Evolutionary conservation across 306 rosid species (phyloP).

Genomic region (Elaeagnus macrophylla): DNA sequence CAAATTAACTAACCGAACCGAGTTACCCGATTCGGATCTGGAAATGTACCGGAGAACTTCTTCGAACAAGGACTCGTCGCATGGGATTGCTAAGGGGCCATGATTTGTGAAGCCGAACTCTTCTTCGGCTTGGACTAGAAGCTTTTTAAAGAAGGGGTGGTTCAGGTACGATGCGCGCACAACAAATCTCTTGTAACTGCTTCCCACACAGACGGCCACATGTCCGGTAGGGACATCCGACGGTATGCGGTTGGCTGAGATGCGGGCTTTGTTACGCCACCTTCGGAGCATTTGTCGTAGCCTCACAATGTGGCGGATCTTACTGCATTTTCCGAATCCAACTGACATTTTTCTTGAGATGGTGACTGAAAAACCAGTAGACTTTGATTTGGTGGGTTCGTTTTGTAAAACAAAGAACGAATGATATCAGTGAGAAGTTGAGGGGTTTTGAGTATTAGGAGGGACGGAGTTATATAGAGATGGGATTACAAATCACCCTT

Average conservation of each 20-base stretch:
- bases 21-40: no score
- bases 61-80: slow-evolving; percentile 35
- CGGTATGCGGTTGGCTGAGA: slow-evolving; percentile 22
- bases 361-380: no score
- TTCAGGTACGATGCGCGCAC: slow-evolving; percentile 7
- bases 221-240: slow-evolving; percentile 26
- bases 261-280: slow-evolving; percentile 30
- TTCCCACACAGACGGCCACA: slow-evolving; percentile 19
- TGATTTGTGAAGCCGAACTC: slow-evolving; percentile 27
- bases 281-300: slow-evolving; percentile 20
- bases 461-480: no score
- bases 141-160: slow-evolving; percentile 21
- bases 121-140: slow-evolving; percentile 41
- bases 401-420: no score
- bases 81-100: slow-evolving; percentile 43
- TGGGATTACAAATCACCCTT: no score
- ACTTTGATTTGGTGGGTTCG: no score
- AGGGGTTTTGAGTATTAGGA: no score
- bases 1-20: no score
- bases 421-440: no score
- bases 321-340: background rate
- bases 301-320: slow-evolving; percentile 6
- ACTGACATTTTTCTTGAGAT: no score
- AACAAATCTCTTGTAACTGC: slow-evolving; percentile 14
- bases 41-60: slow-evolving; percentile 21